These are phyloP conservation scores for Albizia julibrissin DNA, from an alignment of 306 rosid species.

Conservation along the genomic window DNA sequence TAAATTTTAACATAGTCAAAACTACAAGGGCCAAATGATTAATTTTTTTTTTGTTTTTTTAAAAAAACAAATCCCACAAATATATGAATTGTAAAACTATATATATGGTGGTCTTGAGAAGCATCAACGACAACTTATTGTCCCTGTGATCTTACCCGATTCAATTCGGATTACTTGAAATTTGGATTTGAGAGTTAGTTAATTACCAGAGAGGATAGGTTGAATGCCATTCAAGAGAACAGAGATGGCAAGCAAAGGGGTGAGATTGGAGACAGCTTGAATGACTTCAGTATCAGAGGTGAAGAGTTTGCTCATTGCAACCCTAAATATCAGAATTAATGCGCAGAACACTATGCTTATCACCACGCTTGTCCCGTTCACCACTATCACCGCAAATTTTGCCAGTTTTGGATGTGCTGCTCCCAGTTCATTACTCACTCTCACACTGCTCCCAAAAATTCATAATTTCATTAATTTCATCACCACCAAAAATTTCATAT, in stretches of 20 bases:
- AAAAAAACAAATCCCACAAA: no score
- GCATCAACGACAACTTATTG: no score
- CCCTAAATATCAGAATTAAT: conserved; percentile 37
- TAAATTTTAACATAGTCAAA: background rate
- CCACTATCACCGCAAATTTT: conserved; percentile 45
- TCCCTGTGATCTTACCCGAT: background rate
- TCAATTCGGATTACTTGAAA: no score
- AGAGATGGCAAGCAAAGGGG: conserved; percentile 52
- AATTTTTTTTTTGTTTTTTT: no score
- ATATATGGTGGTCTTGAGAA: no score
- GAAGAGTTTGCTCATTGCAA: conserved; percentile 47
- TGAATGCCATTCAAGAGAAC: conserved; percentile 56
- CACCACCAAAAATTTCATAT: background rate
- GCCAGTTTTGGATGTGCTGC: conserved; percentile 51
- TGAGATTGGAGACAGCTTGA: conserved; percentile 40
- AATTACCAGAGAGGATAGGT: conserved; percentile 49
- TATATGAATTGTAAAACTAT: no score
- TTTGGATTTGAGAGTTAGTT: background rate
- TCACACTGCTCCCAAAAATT: conserved; percentile 35
- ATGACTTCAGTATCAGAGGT: conserved; percentile 42
- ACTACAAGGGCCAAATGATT: no score
- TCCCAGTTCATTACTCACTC: conserved; percentile 58
- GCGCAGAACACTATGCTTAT: conserved; percentile 43
- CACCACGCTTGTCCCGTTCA: conserved; percentile 43
- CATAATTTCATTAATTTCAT: background rate